phyloP scores from a whole-genome alignment of 2,329 filamentous ascomycete species.

The Calonectria henricotiae region DNA sequence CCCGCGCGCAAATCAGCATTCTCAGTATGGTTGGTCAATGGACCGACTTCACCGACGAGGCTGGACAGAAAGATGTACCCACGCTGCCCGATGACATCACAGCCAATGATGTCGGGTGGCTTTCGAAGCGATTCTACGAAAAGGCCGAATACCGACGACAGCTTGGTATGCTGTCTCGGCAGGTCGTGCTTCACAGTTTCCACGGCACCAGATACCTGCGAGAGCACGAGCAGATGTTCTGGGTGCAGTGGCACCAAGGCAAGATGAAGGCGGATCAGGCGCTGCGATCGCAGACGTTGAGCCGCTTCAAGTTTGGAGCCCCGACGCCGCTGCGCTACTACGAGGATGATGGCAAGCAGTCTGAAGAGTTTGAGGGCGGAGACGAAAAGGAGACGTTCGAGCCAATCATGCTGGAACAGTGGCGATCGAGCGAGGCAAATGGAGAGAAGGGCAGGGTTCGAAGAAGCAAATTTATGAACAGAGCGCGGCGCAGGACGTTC shows the following conservation, averaged over 20 bases:
- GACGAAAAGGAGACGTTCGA: slow-evolving; percentile 24
- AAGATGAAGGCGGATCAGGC: slow-evolving; percentile 33
- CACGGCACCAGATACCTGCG: slow-evolving; percentile 44
- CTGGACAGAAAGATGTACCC: slow-evolving; percentile 17
- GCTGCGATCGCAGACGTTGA: slow-evolving; percentile 23
- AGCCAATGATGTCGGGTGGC: slow-evolving; percentile 38
- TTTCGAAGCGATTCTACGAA: slow-evolving; percentile 39
- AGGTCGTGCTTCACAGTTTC: slow-evolving; percentile 43
- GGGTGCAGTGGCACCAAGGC: slow-evolving; percentile 43
- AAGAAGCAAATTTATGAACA: slow-evolving; percentile 30
- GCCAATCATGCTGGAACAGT: slow-evolving; percentile 26
- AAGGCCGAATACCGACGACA: slow-evolving; percentile 39
- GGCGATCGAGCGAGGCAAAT: slow-evolving; percentile 7
- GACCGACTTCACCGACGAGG: slow-evolving; percentile 40
- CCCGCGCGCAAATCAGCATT: slow-evolving; percentile 42
- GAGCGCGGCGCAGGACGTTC: slow-evolving; percentile 18
- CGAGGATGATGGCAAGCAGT: slow-evolving; percentile 31
- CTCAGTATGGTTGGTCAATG: slow-evolving; percentile 45
- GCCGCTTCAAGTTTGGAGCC: slow-evolving; percentile 38
- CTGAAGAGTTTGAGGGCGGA: neutral
- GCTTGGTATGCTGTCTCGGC: slow-evolving; percentile 40
- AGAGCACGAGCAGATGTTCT: slow-evolving; percentile 47
- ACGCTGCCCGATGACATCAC: slow-evolving; percentile 42
- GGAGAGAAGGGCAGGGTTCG: slow-evolving; percentile 25
- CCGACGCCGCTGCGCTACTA: slow-evolving; percentile 36